Evolutionary conservation across 2,329 filamentous ascomycete species (phyloP).

Genomic region (Penicillium hordei): DNA sequence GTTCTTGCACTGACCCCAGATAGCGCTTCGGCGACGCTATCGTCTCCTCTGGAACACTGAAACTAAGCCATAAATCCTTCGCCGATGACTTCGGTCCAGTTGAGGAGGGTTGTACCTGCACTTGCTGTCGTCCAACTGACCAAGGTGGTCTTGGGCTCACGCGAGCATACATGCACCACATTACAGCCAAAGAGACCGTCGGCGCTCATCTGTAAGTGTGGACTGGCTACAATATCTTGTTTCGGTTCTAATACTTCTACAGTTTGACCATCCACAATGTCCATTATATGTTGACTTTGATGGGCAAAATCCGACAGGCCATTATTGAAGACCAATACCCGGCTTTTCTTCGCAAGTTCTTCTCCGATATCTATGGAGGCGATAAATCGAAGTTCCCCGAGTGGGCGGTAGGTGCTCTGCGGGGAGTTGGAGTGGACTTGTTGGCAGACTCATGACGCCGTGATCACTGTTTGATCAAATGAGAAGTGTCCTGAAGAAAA

Average conservation of each 20-base stretch:
- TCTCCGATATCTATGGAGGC: conserved; percentile 65
- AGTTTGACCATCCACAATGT: conserved; percentile 93
- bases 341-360: conserved; percentile 74
- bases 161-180: conserved; percentile 85
- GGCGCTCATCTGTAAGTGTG: conserved; percentile 66
- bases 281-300: conserved; percentile 83
- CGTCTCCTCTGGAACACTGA: conserved; percentile 76
- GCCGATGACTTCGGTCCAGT: conserved; percentile 79
- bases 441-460: conserved; percentile 37
- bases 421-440: conserved; percentile 76
- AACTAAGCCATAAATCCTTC: conserved; percentile 74
- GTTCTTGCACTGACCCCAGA: background rate
- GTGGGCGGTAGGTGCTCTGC: conserved; percentile 82
- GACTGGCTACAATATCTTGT: background rate
- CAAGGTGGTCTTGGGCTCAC: conserved; percentile 78
- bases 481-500: background rate
- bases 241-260: conserved; percentile 35
- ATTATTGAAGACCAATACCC: conserved; percentile 82
- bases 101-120: conserved; percentile 78
- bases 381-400: conserved; percentile 67
- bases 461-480: background rate
- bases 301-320: conserved; percentile 71
- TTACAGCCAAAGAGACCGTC: conserved; percentile 90
- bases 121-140: conserved; percentile 66
- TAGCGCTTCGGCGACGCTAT: conserved; percentile 90